Conservation (phyloP, 176 grass and related monocot species). For the Cenchrus americanus region DNA sequence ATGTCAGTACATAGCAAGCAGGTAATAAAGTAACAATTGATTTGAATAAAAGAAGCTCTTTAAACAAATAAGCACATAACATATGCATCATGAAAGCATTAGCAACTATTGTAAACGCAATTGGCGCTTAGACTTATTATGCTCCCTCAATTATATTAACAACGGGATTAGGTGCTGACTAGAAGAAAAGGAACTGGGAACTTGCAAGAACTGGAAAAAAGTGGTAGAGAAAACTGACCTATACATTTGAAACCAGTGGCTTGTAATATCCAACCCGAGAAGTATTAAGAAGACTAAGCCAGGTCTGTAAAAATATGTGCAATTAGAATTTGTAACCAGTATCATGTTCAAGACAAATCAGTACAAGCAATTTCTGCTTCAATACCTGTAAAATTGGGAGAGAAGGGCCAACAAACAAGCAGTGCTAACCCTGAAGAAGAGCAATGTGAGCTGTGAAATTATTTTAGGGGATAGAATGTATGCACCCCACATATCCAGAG, state of each 20-base stretch:
- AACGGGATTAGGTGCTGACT: not conserved
- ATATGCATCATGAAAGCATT: constrained; percentile 6
- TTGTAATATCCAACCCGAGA: constrained; percentile 91
- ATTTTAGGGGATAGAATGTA: constrained; percentile 27
- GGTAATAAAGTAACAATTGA: not conserved
- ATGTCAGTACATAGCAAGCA: constrained; percentile 33
- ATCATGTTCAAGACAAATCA: constrained; percentile 19
- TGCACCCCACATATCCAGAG: constrained; percentile 26
- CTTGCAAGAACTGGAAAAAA: constrained; percentile 19
- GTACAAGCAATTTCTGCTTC: not conserved
- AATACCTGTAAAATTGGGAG: constrained; percentile 95
- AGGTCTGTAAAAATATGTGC: constrained; percentile 63
- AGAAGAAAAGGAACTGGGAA: not conserved
- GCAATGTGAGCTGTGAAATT: constrained; percentile 47
- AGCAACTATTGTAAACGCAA: not conserved
- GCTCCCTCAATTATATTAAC: not conserved
- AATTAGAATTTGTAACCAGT: not conserved
- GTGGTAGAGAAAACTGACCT: constrained; percentile 59
- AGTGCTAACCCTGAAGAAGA: constrained; percentile 94
- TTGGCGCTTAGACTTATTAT: not conserved
- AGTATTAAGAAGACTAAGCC: constrained; percentile 87
- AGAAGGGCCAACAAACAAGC: constrained; percentile 91
- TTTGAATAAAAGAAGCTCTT: constrained; percentile 10
- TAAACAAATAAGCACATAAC: not conserved
- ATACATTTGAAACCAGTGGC: constrained; percentile 99